Percentiles rank a stretch among this genome's conserved stretches.
Evolutionary conservation across 2,329 filamentous ascomycete genomes (phyloP).

Genomic region (Ampelomyces quisqualis): DNA sequence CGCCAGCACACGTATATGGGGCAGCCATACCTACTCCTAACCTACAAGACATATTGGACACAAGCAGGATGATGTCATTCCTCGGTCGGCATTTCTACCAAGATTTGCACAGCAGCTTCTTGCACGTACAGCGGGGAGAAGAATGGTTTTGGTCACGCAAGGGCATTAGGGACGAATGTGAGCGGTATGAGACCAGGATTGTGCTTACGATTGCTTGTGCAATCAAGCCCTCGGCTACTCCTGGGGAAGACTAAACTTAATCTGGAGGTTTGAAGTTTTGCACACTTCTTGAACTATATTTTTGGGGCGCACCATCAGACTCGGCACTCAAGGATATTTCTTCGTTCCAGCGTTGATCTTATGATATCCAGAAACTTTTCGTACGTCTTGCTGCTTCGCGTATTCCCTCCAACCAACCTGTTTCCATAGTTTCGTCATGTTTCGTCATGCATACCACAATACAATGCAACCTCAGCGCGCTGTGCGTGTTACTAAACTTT

Average conservation of each 20-base stretch:
- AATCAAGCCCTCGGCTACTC: constrained; percentile 15
- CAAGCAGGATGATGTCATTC: constrained; percentile 29
- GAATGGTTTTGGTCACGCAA: constrained; percentile 31
- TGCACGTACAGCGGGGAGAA: constrained; percentile 20
- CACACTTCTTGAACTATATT: neutral
- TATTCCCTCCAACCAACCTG: no score
- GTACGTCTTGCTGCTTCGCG: no score
- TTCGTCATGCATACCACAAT: no score
- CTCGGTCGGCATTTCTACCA: constrained; percentile 31
- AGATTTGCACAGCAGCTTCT: constrained; percentile 23
- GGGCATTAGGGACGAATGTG: constrained; percentile 25
- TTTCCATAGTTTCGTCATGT: no score
- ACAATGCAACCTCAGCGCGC: no score
- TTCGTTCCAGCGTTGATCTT: no score
- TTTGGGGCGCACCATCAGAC: neutral
- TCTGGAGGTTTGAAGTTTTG: neutral
- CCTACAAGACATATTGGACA: constrained; percentile 22
- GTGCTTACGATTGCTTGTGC: constrained; percentile 30
- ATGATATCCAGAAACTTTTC: no score
- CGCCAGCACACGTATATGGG: constrained; percentile 10
- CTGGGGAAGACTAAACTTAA: constrained; percentile 20
- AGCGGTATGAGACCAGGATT: constrained; percentile 29
- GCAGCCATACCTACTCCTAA: constrained; percentile 12
- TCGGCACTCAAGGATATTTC: no score
- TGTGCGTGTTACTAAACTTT: no score